Conservation (phyloP, 352 stramenopile species). For the Aphanomyces astaci region DNA sequence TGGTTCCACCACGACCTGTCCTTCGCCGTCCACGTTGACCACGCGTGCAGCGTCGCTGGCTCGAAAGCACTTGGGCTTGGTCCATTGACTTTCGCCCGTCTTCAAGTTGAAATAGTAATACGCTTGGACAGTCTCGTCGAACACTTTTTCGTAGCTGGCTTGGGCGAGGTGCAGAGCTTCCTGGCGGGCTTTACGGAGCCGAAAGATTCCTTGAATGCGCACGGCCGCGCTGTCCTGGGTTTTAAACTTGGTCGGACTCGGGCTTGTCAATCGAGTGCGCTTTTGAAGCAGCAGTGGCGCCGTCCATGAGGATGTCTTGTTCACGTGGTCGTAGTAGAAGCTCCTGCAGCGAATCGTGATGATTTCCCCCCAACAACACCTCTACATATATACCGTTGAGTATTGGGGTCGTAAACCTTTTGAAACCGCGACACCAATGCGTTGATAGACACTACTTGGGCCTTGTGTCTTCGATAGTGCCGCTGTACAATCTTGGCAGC, state of each 20-base stretch:
- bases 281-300: conserved; percentile 49
- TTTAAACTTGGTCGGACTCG: conserved; percentile 25
- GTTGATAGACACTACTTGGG: conserved; percentile 40
- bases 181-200: conserved; percentile 38
- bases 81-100: conserved; percentile 32
- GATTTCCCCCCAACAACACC: too few species aligned
- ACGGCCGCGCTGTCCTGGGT: conserved; percentile 42
- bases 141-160: conserved; percentile 47
- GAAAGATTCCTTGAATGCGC: conserved; percentile 50
- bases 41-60: conserved; percentile 1
- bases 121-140: conserved; percentile 35
- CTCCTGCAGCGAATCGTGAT: conserved; percentile 30
- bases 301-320: conserved; percentile 63
- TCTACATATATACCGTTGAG: conserved; percentile 33
- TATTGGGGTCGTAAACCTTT: conserved; percentile 60
- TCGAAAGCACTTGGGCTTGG: conserved; percentile 21
- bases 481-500: conserved; percentile 34
- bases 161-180: conserved; percentile 33
- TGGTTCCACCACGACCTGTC: neutral
- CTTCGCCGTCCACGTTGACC: neutral
- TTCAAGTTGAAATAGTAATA: conserved; percentile 75
- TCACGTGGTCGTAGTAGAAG: conserved; percentile 79
- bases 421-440: conserved; percentile 46
- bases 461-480: conserved; percentile 39
- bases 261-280: conserved; percentile 6